Conservation (phyloP, 2,329 filamentous ascomycete species). For the Colletotrichum kahawae region DNA sequence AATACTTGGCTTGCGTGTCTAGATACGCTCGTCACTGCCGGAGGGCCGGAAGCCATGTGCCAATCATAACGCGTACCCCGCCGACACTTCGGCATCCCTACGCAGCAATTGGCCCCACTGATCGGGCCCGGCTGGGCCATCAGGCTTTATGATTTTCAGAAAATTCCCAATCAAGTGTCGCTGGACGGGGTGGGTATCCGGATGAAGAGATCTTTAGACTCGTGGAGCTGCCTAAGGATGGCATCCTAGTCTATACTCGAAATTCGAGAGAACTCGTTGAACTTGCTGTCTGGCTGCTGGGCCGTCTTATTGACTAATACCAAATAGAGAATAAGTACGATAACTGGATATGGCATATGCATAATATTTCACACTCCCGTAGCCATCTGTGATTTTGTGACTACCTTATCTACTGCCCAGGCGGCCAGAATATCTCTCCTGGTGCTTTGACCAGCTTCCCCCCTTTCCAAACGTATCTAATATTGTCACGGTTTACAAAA, state of each 20-base stretch:
- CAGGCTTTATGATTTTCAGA: background rate
- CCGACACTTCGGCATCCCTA: background rate
- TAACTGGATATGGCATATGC: rapidly evolving
- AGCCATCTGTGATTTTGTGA: background rate
- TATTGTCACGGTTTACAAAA: background rate
- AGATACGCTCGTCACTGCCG: background rate
- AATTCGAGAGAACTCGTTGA: rapidly evolving
- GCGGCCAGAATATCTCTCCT: background rate
- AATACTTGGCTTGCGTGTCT: background rate
- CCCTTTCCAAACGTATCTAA: background rate
- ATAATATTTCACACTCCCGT: background rate
- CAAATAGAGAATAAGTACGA: background rate
- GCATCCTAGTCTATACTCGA: background rate
- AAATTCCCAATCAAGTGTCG: background rate
- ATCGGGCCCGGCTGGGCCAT: background rate
- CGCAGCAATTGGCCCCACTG: background rate
- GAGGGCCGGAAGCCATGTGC: background rate
- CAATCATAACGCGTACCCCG: background rate
- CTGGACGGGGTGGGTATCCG: background rate
- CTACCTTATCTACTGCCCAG: background rate
- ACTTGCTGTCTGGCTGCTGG: background rate
- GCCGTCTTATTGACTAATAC: rapidly evolving
- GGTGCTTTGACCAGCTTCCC: background rate
- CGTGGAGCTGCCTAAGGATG: rapidly evolving
- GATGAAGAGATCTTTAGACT: background rate